phyloP scores from a whole-genome alignment of 2,329 filamentous ascomycete genomes.

The Ophiostoma populinum region DNA sequence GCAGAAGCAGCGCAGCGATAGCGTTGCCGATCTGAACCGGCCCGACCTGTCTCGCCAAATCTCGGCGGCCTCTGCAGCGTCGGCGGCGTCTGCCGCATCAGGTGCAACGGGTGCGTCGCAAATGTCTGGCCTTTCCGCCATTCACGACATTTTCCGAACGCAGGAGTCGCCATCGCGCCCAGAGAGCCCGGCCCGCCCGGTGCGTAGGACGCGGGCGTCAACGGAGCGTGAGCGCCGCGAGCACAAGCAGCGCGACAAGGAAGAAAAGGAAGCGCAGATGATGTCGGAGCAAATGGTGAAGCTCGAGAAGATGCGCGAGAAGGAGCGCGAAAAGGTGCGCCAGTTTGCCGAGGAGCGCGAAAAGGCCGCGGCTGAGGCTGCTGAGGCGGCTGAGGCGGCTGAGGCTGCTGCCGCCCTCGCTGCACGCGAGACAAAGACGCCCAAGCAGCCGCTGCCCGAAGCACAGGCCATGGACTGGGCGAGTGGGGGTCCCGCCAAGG shows the following conservation, averaged over 20 bases:
- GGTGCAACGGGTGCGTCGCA: neutral
- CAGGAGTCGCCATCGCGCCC: slow-evolving; percentile 14
- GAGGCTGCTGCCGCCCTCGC: slow-evolving; percentile 12
- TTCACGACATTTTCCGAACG: slow-evolving; percentile 4
- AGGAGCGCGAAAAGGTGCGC: slow-evolving; percentile 51
- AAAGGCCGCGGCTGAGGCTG: slow-evolving; percentile 23
- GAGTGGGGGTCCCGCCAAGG: too few relatives aligned
- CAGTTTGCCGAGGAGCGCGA: slow-evolving; percentile 42
- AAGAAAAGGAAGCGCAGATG: slow-evolving; percentile 42
- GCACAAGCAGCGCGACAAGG: slow-evolving; percentile 43
- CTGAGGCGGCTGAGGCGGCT: slow-evolving; percentile 29
- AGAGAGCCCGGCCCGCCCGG: slow-evolving; percentile 26
- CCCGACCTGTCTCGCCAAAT: slow-evolving; percentile 27
- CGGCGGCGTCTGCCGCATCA: slow-evolving; percentile 12
- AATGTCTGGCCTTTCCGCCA: slow-evolving; percentile 13
- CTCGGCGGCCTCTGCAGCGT: slow-evolving; percentile 5
- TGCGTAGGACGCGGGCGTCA: slow-evolving; percentile 38
- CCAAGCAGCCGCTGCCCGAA: slow-evolving; percentile 18
- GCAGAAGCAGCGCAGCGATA: slow-evolving; percentile 12
- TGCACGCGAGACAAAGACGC: slow-evolving; percentile 15
- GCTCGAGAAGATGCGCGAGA: slow-evolving; percentile 51
- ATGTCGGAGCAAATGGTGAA: slow-evolving; percentile 43
- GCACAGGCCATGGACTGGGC: neutral
- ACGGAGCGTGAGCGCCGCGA: slow-evolving; percentile 35
- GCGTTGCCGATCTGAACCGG: slow-evolving; percentile 23